phyloP scores from a whole-genome alignment of 2,329 filamentous ascomycete species.

The Pseudonectria buxi region DNA sequence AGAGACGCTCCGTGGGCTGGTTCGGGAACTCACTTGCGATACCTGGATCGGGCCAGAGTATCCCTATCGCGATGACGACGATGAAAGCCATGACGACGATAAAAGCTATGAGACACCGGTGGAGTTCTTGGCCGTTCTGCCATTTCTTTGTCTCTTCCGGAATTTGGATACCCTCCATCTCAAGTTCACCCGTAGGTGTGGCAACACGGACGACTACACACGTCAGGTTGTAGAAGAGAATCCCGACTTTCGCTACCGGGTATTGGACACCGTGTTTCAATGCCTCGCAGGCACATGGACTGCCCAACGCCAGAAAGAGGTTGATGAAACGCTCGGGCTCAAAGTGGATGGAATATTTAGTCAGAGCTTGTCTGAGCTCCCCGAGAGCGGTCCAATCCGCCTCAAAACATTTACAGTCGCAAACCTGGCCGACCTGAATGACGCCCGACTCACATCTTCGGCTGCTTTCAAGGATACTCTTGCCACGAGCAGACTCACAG shows the following conservation, averaged over 20 bases:
- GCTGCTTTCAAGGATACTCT: constrained; percentile 6
- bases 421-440: constrained; percentile 9
- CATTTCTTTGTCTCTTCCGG: constrained; percentile 5
- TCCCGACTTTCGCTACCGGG: constrained; percentile 2
- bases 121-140: constrained; percentile 7
- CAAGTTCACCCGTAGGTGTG: constrained; percentile 7
- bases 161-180: constrained; percentile 3
- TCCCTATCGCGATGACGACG: not conserved
- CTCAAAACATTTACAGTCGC: constrained; percentile 9
- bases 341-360: not conserved
- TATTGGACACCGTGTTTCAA: constrained; percentile 11
- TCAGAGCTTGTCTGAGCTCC: not conserved
- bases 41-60: constrained; percentile 7
- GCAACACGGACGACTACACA: not conserved
- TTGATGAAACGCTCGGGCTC: not conserved
- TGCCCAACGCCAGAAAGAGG: constrained; percentile 2
- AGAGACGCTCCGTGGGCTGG: constrained; percentile 1
- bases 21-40: constrained; percentile 10
- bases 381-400: not conserved
- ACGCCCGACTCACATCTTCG: not conserved
- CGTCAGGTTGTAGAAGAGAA: constrained; percentile 2
- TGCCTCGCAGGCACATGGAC: constrained; percentile 12
- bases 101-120: not conserved
- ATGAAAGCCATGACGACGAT: not conserved
- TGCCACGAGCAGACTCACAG: not conserved